Evolutionary conservation across 2,329 filamentous ascomycete genomes (phyloP), one percentile per base, ranked within the genome.

Genomic region (Madurella fahalii): DNA sequence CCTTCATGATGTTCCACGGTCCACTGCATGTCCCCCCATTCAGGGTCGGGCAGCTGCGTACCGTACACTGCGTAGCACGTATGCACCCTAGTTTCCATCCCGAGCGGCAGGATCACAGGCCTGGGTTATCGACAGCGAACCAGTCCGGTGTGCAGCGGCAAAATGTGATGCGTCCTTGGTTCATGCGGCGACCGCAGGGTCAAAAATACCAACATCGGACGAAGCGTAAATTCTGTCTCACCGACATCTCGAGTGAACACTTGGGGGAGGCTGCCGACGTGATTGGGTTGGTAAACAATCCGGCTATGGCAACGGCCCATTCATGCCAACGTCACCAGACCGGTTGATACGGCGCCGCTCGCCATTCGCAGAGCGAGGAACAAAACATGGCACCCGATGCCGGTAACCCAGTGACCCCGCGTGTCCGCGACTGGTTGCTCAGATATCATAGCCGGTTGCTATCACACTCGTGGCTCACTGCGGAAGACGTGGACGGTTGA

Each of bases 161-260:
- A 56, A 57, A 61, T 54, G 46, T 43, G 40, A 39, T 49, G 31
- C 40, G 9, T 16, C 47, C 44, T 51, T 50, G 52, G 55, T 61
- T 61, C 57, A 61, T 59, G 57, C 59, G 47, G 48, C 54, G 54
- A 58, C 57, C 18, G 40, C 44, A 50, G 47, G 11, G 9, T 30
- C 30, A 8, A 18, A 16, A 54, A 25, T 20, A 40, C 37, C 18
- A 12, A 20, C 46, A 44, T 40, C 43, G 25, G n/a, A 44, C 47
- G 51, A 49, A 32, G 30, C n/a, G 9, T 43, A 32, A 40, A 20
- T 37, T 52, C 47, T 42, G 52, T 52, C 52, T 54, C 55, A 58
- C 52, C 48, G 52, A 53, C 54, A 40, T 40, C 37, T 50, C 42
- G 34, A 42, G 40, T 13, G 44, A 16, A 25, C 25, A 25, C 25